A percentile compares a stretch with the other conserved stretches of the same genome.
These are phyloP conservation scores for Suillus clintonianus DNA, from an alignment of 768 basidiomycete genomes.

Conservation along the genomic window DNA sequence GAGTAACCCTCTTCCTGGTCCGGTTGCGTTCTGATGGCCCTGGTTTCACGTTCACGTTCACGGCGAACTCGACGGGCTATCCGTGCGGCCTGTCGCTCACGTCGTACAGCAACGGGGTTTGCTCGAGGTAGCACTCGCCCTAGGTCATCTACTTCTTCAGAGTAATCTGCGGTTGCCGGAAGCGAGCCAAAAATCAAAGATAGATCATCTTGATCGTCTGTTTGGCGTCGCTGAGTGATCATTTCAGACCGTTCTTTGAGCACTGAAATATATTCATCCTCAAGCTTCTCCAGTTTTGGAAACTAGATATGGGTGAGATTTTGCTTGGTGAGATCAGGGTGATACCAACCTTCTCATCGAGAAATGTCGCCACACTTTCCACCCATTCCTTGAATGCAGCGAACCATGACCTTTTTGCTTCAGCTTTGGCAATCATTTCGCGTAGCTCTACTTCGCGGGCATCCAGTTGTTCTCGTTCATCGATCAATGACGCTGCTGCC, in stretches of 20 bases:
- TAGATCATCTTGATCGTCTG: constrained; percentile 83
- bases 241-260: constrained; percentile 75
- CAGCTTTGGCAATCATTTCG: constrained; percentile 71
- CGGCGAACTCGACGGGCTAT: constrained; percentile 53
- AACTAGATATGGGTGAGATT: constrained; percentile 48
- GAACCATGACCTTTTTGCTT: constrained; percentile 83
- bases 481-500: constrained; percentile 55
- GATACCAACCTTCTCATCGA: constrained; percentile 77
- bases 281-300: constrained; percentile 75
- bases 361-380: constrained; percentile 79
- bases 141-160: constrained; percentile 61
- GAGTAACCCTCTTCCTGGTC: constrained; percentile 77
- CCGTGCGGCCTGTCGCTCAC: constrained; percentile 63
- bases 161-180: constrained; percentile 31
- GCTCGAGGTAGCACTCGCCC: constrained; percentile 52
- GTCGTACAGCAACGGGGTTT: constrained; percentile 46
- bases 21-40: constrained; percentile 10
- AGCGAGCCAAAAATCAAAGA: constrained; percentile 64
- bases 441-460: constrained; percentile 72
- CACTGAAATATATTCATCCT: constrained; percentile 72
- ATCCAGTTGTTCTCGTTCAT: constrained; percentile 67
- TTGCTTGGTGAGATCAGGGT: neutral
- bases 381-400: constrained; percentile 76
- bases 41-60: constrained; percentile 30
- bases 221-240: constrained; percentile 62